A percentile compares a stretch with the other conserved stretches of the same genome.
phyloP scores from a whole-genome alignment of 495 filamentous ascomycete genomes.

The Aspergillus carlsbadensis region DNA sequence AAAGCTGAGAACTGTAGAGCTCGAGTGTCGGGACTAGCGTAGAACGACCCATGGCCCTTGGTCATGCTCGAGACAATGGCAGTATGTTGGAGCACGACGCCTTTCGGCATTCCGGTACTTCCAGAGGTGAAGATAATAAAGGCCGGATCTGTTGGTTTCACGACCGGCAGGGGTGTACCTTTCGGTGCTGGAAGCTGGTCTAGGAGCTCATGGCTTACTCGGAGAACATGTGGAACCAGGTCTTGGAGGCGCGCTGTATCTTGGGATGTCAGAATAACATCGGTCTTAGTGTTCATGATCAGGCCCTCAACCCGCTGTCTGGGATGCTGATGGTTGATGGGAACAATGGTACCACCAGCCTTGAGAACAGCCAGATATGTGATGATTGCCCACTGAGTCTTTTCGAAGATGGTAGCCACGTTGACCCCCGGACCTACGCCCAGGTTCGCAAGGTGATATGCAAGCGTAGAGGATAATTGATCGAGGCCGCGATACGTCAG shows the following conservation, averaged over 20 bases:
- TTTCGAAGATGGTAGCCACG: conserved; percentile 5
- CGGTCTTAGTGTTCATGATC: not conserved
- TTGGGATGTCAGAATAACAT: conserved; percentile 3
- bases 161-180: not conserved
- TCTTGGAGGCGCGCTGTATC: not conserved
- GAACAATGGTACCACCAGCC: conserved; percentile 7
- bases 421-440: not conserved
- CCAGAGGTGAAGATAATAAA: conserved; percentile 14
- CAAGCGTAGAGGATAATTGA: not conserved
- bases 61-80: conserved; percentile 9
- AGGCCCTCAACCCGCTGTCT: not conserved
- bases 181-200: not conserved
- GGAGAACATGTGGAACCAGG: not conserved
- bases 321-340: conserved; percentile 8
- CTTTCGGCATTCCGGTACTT: conserved; percentile 10
- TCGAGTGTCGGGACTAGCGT: conserved; percentile 2
- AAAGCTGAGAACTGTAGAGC: conserved; percentile 9
- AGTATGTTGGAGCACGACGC: conserved; percentile 4
- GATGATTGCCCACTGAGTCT: conserved; percentile 11
- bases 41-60: conserved; percentile 1
- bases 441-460: not conserved
- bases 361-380: conserved; percentile 8
- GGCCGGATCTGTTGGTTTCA: not conserved
- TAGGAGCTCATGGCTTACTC: not conserved
- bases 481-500: conserved; percentile 28